Evolutionary conservation across 257 asterid species (phyloP).

Genomic region (Przewalskia tangutica): DNA sequence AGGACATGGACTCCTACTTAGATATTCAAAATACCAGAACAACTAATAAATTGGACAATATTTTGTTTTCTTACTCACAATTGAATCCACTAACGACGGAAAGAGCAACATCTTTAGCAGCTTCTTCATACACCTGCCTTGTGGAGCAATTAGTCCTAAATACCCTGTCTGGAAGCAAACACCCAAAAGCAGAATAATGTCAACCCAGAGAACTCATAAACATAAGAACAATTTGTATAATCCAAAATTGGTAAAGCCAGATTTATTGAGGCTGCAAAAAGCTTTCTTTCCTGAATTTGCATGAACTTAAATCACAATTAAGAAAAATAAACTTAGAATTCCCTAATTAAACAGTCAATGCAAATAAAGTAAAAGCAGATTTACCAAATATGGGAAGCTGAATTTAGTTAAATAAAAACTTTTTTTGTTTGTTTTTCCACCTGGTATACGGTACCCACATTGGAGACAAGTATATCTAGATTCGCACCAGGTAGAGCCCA

Average conservation of each 20-base stretch:
- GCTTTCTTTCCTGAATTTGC: neutral
- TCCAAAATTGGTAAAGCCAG: neutral
- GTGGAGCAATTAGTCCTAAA: slow-evolving; percentile 66
- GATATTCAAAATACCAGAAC: neutral
- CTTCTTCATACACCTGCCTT: slow-evolving; percentile 78
- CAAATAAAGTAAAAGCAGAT: neutral
- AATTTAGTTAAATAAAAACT: neutral
- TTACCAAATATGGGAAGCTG: neutral
- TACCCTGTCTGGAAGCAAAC: slow-evolving; percentile 52
- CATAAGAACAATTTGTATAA: neutral
- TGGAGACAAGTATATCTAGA: too few relatives aligned
- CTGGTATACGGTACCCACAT: too few relatives aligned
- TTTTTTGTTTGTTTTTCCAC: too few relatives aligned
- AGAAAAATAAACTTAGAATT: neutral
- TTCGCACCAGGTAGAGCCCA: too few relatives aligned
- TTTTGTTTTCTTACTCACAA: slow-evolving; percentile 37
- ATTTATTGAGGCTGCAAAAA: neutral
- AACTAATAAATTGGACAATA: neutral
- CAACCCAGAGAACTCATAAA: neutral
- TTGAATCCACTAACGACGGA: slow-evolving; percentile 79
- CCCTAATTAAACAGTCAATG: neutral
- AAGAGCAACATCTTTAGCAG: slow-evolving; percentile 83
- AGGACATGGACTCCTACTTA: neutral
- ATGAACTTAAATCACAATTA: neutral
- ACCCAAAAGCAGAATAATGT: neutral